phyloP scores from a whole-genome alignment of 2,329 filamentous ascomycete species.

The Akanthomyces uredinophilus region DNA sequence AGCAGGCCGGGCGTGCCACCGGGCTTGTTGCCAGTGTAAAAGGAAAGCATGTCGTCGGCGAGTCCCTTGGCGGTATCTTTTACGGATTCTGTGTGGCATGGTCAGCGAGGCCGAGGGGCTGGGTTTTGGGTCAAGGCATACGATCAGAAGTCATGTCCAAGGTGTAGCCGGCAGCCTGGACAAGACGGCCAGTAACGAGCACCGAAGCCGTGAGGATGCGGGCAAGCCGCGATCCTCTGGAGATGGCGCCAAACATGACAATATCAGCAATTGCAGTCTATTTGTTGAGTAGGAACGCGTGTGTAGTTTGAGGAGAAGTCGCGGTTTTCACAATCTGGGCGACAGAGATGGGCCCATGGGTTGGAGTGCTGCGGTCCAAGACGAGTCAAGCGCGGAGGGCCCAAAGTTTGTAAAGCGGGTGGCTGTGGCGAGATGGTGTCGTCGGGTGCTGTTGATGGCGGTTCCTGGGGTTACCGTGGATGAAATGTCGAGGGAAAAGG shows the following conservation, averaged over 20 bases:
- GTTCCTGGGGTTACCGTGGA: neutral
- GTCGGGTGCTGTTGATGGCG: neutral
- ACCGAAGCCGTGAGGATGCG: neutral
- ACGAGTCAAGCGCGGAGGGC: neutral
- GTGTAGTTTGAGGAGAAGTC: neutral
- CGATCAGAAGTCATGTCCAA: constrained; percentile 3
- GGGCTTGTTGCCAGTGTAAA: constrained; percentile 42
- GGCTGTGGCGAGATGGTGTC: neutral
- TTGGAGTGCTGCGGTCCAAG: neutral
- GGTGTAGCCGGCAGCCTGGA: constrained; percentile 6
- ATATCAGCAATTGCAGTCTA: neutral
- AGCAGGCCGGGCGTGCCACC: constrained; percentile 48
- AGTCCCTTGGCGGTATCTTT: constrained; percentile 44
- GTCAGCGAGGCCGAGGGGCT: neutral
- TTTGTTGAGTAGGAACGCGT: neutral
- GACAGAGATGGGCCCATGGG: neutral
- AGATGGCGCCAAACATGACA: neutral
- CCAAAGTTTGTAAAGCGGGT: constrained; percentile 5
- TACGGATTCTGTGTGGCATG: constrained; percentile 40
- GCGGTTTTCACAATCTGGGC: neutral
- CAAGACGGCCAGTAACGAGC: neutral
- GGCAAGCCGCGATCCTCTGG: neutral
- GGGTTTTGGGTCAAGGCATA: neutral
- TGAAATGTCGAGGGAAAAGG: neutral
- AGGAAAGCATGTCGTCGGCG: constrained; percentile 43